Evolutionary conservation across 2,329 filamentous ascomycete genomes (phyloP), one percentile per base, ranked within the genome.

Genomic region (Podosphaera fusca): DNA sequence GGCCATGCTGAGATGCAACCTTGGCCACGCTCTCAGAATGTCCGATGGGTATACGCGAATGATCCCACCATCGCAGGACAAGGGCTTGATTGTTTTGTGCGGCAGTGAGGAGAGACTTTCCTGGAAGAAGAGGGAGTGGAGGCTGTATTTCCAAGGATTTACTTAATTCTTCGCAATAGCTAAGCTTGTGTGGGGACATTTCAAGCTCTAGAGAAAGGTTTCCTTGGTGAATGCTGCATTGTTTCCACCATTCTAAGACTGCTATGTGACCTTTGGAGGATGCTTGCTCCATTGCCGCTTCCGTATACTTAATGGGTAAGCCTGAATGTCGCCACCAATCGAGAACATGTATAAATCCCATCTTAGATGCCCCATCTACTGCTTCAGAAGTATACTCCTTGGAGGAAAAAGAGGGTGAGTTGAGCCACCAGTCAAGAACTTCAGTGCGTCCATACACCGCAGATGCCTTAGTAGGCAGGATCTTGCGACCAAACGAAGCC

Each of bases 161-260:
- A 56, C 58, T 9, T 57, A 55, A 8, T 58, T 42, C 60, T 10
- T 60, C 60, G 4, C 58, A 60, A 5, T 59, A 51, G 9, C 58
- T 53, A 12, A 49, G 57, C 34, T 65, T 60, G 9, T 64, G 63
- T 10, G 65, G 61, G 36, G 61, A 58, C 55, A 55, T 58, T n/a
- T 67, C 64, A 14, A 60, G 60, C 4, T 75, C 71, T 55, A 80
- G 71, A 4, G 70, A 67, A 57, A 71, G 70, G 1, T 70, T 70
- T 49, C 82, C 75, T 64, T 82, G 75, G 56, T 77, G 75, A 12
- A 74, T 70, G 10, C 77, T 78, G 0, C 82, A 81, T 59, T 83
- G 77, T 63, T 86, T 85, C 90, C 90, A 96, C 90, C 90, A 96
- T 64, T 94, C 84, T 1, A 96, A 76, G 0, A 95, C 87, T 5